These are phyloP conservation scores for Raddia distichophylla DNA, from an alignment of 176 grass and related monocot species.

Conservation along the genomic window DNA sequence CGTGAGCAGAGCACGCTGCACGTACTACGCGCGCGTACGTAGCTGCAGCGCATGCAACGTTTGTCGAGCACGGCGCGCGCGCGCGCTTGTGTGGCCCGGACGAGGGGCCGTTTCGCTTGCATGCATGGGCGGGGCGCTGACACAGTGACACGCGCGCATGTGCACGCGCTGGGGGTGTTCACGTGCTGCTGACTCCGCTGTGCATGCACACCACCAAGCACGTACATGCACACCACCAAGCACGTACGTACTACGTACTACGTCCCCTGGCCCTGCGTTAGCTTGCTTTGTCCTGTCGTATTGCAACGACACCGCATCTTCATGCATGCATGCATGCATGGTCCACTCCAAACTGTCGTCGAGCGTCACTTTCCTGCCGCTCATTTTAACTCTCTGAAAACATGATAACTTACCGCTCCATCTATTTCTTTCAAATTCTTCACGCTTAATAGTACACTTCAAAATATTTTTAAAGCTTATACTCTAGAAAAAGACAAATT, in stretches of 20 bases:
- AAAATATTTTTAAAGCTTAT: too few relatives aligned
- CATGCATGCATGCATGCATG: not conserved
- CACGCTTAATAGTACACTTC: too few relatives aligned
- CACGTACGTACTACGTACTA: not conserved
- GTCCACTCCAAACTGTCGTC: not conserved
- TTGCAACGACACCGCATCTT: not conserved
- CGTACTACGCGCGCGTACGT: too few relatives aligned
- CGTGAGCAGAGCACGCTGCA: too few relatives aligned
- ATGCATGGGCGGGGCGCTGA: not conserved
- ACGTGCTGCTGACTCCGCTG: not conserved
- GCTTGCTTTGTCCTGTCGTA: not conserved
- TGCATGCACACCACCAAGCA: not conserved
- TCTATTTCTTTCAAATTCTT: too few relatives aligned
- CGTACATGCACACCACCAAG: conserved; percentile 5
- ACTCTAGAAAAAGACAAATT: too few relatives aligned
- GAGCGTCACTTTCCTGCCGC: too few relatives aligned
- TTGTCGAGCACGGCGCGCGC: too few relatives aligned
- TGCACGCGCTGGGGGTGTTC: conserved; percentile 12
- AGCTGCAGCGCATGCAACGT: too few relatives aligned
- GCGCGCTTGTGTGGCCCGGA: not conserved
- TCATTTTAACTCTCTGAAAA: too few relatives aligned
- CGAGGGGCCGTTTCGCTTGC: not conserved
- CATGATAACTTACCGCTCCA: too few relatives aligned
- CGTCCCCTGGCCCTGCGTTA: too few relatives aligned
- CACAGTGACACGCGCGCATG: conserved; percentile 26